Evolutionary conservation across 129 eudicot species (phyloP).

Genomic region (Centaurea solstitialis): DNA sequence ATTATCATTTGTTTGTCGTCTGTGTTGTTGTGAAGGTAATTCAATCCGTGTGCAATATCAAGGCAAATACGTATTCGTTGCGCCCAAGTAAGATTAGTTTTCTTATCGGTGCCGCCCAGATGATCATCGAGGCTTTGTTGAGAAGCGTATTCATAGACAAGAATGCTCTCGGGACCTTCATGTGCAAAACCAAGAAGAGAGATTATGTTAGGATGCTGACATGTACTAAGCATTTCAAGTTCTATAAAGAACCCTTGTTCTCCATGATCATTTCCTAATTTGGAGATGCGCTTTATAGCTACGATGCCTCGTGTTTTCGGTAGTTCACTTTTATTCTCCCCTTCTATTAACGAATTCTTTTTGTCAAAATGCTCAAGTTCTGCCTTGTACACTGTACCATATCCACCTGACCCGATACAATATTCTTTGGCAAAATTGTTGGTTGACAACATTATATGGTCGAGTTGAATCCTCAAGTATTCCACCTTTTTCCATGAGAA

Average conservation of each 20-base stretch:
- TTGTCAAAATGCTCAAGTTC: neutral
- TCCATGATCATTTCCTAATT: neutral
- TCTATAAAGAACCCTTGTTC: neutral
- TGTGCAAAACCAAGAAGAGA: neutral
- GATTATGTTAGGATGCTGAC: neutral
- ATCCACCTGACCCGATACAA: neutral
- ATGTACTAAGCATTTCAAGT: neutral
- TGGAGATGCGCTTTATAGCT: slow-evolving; percentile 10
- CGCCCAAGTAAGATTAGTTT: neutral
- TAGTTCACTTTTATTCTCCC: neutral
- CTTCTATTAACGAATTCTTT: neutral
- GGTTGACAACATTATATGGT: neutral
- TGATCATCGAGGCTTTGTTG: neutral
- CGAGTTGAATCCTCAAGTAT: neutral
- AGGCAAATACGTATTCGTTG: neutral
- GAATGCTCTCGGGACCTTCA: neutral
- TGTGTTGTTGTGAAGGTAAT: neutral
- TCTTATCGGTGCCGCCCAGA: neutral
- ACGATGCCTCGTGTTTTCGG: neutral
- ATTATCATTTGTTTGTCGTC: neutral
- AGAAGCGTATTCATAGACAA: neutral
- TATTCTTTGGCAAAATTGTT: neutral
- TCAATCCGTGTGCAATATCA: neutral
- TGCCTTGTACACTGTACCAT: neutral
- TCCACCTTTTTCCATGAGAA: neutral